Evolutionary conservation across 2,329 filamentous ascomycete genomes (phyloP).

Genomic region (Elsinoe fawcettii): DNA sequence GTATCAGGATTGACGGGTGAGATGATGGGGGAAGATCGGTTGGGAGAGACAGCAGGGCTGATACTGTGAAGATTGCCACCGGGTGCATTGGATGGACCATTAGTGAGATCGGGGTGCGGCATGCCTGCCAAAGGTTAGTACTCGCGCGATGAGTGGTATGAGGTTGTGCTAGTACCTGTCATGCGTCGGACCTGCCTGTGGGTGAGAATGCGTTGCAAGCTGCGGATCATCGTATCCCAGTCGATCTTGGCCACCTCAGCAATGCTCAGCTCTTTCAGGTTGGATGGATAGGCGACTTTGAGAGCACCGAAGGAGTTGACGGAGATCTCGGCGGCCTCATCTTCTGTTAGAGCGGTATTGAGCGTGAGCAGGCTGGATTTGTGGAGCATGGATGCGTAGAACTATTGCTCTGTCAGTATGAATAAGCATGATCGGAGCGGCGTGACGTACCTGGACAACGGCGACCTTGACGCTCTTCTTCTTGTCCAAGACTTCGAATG

Average conservation of each 20-base stretch:
- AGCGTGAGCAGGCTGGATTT: constrained; percentile 18
- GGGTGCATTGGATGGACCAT: neutral
- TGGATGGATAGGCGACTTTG: constrained; percentile 22
- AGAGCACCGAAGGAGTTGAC: constrained; percentile 25
- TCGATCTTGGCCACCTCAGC: constrained; percentile 24
- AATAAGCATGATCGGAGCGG: neutral
- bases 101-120: neutral
- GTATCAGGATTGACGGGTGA: neutral
- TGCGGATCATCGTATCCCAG: constrained; percentile 19
- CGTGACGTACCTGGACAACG: constrained; percentile 22
- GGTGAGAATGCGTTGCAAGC: neutral
- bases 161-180: neutral
- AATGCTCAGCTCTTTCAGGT: constrained; percentile 19
- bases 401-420: constrained; percentile 16
- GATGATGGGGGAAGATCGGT: neutral
- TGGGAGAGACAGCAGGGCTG: neutral
- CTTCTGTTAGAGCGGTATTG: constrained; percentile 16
- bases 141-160: neutral
- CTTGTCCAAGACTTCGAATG: constrained; percentile 26
- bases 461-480: constrained; percentile 20
- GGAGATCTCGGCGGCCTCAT: constrained; percentile 16
- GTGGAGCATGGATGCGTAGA: constrained; percentile 24
- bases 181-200: neutral
- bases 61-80: neutral
- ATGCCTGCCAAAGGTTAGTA: neutral